A percentile compares a stretch with the other conserved stretches of the same genome.
Conservation (phyloP, 2,329 filamentous ascomycete genomes). For the Colletotrichum lini region DNA sequence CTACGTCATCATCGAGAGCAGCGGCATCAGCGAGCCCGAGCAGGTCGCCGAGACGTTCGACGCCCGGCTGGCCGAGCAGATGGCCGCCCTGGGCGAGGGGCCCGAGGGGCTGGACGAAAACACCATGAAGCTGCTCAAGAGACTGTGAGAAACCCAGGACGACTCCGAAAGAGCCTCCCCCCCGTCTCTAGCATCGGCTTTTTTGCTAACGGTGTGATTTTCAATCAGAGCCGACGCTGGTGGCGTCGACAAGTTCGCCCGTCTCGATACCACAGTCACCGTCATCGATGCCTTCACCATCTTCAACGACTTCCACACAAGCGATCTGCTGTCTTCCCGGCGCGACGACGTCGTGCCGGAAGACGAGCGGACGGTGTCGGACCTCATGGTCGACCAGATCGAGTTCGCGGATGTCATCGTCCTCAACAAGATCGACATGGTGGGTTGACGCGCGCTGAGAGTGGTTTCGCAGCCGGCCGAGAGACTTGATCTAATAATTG, state of each 20-base stretch:
- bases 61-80: slow-evolving; percentile 65
- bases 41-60: slow-evolving; percentile 83
- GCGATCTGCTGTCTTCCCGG: slow-evolving; percentile 76
- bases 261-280: slow-evolving; percentile 79
- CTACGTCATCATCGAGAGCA: slow-evolving; percentile 81
- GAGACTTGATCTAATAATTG: neutral
- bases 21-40: slow-evolving; percentile 79
- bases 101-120: slow-evolving; percentile 52
- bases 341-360: slow-evolving; percentile 74
- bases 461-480: neutral
- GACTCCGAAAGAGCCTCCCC: too few species aligned
- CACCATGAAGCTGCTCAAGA: slow-evolving; percentile 54
- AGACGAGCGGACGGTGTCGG: slow-evolving; percentile 81
- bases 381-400: slow-evolving; percentile 83
- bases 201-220: neutral
- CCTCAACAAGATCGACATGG: slow-evolving; percentile 78
- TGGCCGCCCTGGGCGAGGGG: slow-evolving; percentile 53
- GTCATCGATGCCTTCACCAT: slow-evolving; percentile 82
- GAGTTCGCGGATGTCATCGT: slow-evolving; percentile 83
- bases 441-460: slow-evolving; percentile 47
- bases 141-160: slow-evolving; percentile 49
- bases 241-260: slow-evolving; percentile 75
- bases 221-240: slow-evolving; percentile 65
- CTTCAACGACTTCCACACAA: slow-evolving; percentile 79
- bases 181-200: too few species aligned